These are phyloP conservation scores for Centella asiatica DNA, from an alignment of 129 eudicot genomes.

Conservation along the genomic window DNA sequence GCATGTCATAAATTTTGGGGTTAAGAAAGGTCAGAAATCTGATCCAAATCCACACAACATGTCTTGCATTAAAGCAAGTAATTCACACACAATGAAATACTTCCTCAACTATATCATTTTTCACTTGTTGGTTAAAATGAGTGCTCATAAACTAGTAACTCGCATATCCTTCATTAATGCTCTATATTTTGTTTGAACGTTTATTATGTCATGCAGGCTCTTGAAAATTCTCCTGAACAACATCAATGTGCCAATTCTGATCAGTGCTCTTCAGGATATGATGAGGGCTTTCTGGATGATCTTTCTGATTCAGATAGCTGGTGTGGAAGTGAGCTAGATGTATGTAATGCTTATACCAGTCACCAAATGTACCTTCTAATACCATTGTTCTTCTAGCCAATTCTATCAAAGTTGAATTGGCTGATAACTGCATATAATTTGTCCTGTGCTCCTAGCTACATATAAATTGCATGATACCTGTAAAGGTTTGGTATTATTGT, in stretches of 20 bases:
- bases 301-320: conserved; percentile 58
- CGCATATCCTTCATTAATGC: background rate
- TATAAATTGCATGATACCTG: no score
- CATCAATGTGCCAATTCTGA: conserved; percentile 32
- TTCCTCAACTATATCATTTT: no score
- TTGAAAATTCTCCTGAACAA: conserved; percentile 34
- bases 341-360: conserved; percentile 16
- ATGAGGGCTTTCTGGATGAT: conserved; percentile 52
- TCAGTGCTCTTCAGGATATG: conserved; percentile 58
- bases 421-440: no score
- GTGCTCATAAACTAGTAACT: background rate
- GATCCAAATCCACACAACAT: no score
- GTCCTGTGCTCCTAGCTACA: no score
- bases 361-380: background rate
- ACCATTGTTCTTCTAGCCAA: background rate
- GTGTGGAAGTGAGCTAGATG: conserved; percentile 41
- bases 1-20: no score
- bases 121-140: no score
- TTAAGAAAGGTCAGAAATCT: no score
- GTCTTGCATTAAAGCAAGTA: no score
- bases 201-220: conserved; percentile 37
- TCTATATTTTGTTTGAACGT: background rate
- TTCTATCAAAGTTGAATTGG: no score
- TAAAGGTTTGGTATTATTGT: no score
- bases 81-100: no score